Conservation (phyloP, 352 stramenopile species). For the Pythium phragmitis region DNA sequence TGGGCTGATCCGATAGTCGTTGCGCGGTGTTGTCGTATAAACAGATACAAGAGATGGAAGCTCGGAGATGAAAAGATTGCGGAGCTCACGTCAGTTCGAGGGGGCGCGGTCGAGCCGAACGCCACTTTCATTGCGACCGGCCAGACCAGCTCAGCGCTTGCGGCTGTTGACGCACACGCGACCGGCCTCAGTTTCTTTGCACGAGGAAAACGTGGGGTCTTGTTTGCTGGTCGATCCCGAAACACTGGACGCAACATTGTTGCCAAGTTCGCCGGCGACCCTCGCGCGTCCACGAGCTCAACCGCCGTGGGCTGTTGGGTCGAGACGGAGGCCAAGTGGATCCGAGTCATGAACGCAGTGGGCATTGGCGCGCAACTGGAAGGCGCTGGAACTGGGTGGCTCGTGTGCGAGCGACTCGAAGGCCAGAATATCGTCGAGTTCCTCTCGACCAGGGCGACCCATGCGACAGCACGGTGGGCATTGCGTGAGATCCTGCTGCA, state of each 20-base stretch:
- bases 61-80: conserved; percentile 53
- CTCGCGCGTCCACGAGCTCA: conserved; percentile 28
- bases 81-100: conserved; percentile 38
- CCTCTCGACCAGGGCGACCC: conserved; percentile 31
- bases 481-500: conserved; percentile 67
- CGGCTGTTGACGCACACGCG: conserved; percentile 17
- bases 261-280: conserved; percentile 41
- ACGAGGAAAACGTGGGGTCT: conserved; percentile 58
- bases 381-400: conserved; percentile 44
- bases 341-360: conserved; percentile 59
- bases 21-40: neutral
- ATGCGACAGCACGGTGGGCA: conserved; percentile 44
- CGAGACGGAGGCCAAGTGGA: conserved; percentile 54
- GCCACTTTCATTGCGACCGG: neutral
- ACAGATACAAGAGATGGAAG: conserved; percentile 69
- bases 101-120: neutral
- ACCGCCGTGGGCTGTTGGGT: conserved; percentile 35
- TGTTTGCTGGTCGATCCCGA: conserved; percentile 45
- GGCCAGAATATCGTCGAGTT: conserved; percentile 67
- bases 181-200: conserved; percentile 57
- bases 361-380: conserved; percentile 53
- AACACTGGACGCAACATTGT: conserved; percentile 33
- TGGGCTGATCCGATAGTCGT: neutral
- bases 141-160: conserved; percentile 8
- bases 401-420: conserved; percentile 59